These are phyloP conservation scores for Pythium aristosporum DNA, from an alignment of 352 stramenopile genomes.

Conservation along the genomic window DNA sequence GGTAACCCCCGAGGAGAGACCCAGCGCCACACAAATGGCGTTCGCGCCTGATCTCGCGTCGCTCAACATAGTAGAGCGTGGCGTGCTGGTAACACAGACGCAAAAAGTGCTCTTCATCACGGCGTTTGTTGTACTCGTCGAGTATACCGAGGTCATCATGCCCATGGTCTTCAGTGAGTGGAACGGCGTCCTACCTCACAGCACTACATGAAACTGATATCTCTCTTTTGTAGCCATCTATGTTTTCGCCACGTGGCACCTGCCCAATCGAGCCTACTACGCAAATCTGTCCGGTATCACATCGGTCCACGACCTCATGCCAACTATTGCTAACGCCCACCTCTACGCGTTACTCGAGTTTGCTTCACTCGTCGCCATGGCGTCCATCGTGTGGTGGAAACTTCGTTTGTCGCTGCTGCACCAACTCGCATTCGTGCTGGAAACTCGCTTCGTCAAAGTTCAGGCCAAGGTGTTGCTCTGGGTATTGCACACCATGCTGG, in stretches of 20 bases:
- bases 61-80: constrained; percentile 13
- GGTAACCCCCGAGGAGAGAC: background rate
- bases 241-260: constrained; percentile 25
- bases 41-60: background rate
- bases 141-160: constrained; percentile 42
- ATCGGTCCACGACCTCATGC: background rate
- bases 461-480: constrained; percentile 23
- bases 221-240: constrained; percentile 2
- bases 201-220: no score
- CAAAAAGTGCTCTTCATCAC: constrained; percentile 29
- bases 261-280: constrained; percentile 34
- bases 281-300: constrained; percentile 22
- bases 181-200: no score
- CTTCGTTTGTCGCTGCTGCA: constrained; percentile 17
- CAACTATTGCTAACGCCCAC: constrained; percentile 11
- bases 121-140: constrained; percentile 36
- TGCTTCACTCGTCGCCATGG: constrained; percentile 3
- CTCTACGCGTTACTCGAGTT: constrained; percentile 17
- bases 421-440: constrained; percentile 23
- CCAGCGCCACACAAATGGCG: no score
- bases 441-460: constrained; percentile 12
- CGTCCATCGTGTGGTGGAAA: constrained; percentile 16
- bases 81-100: constrained; percentile 17
- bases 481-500: constrained; percentile 23
- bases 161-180: constrained; percentile 27